Evolutionary conservation across 2,329 filamentous ascomycete species (phyloP), one percentile per base, ranked within the genome.

Genomic region (Fusarium nematophilum): DNA sequence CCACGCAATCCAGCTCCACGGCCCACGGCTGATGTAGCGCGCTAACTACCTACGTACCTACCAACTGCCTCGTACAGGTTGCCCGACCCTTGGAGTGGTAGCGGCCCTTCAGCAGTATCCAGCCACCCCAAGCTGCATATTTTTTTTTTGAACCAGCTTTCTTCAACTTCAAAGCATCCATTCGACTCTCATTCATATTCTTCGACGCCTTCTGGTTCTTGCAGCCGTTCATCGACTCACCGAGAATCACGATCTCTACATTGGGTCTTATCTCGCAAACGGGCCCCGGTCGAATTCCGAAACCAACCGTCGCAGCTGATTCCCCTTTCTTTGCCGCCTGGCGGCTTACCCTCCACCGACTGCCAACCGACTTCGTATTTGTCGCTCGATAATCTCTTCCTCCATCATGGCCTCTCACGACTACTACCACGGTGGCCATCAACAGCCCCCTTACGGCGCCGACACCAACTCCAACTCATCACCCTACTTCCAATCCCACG

Each of bases 381-480:
- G 37, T 53, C 36, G 45, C 47, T 46, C 26, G 49, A 49, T 53
- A 50, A 53, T 31, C 34, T 33, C 33, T 27, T 50, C 39, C 36
- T 36, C 48, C 59, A 60, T 13, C 43, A 89, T 89, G 87, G 83
- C 86, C 37, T 80, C 84, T 62, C 83, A 87, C 77, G 85, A 90
- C 67, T 91, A 91, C 76, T 90, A 90, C 65, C 64, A 75, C 55
- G 70, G 67, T 76, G 79, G 82, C 68, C 70, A 81, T 65, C 72
- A 76, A 56, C 73, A 67, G 66, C 69, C 70, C 59, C 70, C 73
- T 59, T 68, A 73, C 67, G 69, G 69, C 70, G 68, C 67, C 67
- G 65, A n/a, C n/a, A n/a, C n/a, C n/a, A n/a, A 75, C 63, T 61
- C 72, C 61, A 70, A 76, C 70, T 64, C 78, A 58, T 70, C 78